Base-by-base conservation (phyloP, 306 rosid genomes). In the Prunus padus region DNA sequence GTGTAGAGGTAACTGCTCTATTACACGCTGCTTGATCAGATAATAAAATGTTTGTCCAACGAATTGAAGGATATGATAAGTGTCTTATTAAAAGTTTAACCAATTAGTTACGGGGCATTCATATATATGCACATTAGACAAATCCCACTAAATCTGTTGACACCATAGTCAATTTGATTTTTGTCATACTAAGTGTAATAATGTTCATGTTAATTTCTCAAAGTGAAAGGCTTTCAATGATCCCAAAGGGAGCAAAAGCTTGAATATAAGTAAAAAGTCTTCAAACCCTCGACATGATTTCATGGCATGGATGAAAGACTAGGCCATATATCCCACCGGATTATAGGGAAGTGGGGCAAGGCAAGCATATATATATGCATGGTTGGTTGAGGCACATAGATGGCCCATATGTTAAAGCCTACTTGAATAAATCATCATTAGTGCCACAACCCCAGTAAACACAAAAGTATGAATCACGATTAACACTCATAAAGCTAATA, bases 341-440 rank as follows among this genome's bases (percentile, higher is more conserved):
- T 15, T 51, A 51, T 18, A 18, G 56, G 56, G 56, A 8, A 51
- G n/a, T 7, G 7, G 56, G 56, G 42, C 42, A 37, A 37, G 23
- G 46, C 46, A 65, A 65, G 65, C 62, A 26, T 51, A 33, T 33
- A 33, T 51, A 51, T 51, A 6, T 37, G 42, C 42, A 37, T 23
- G 77, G 65, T 63, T 75, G 59, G 86, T 71, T 75, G 52, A 62
- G 73, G 64, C 65, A 78, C 25, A 72, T 30, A 69, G 79, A 78
- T 78, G 77, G 62, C 76, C 63, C 65, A 49, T 26, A 59, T 59
- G 72, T 69, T 72, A 65, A 66, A 67, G 65, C 77, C 18, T 55
- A 67, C 80, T 50, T 56, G 62, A 31, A 23, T 13, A 62, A 16
- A 62, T 73, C 83, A 84, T 84, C 78, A 84, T 84, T 77, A 66